Evolutionary conservation across 148 eudicot genomes (phyloP).

Genomic region (Chenopodium berlandieri): DNA sequence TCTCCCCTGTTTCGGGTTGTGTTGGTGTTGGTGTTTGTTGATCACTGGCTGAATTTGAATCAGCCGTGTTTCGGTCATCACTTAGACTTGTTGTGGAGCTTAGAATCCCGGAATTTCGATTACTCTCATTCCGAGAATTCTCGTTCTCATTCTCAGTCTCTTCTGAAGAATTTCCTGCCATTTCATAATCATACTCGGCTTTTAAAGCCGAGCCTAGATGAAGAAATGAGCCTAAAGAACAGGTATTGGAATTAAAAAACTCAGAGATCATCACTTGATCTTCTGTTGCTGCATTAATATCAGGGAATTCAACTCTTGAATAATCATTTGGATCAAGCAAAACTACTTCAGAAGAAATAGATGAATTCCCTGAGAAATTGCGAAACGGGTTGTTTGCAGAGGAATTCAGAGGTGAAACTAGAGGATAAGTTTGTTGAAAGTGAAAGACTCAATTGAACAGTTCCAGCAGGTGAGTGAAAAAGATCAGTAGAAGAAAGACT

Average conservation of each 20-base stretch:
- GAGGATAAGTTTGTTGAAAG: slow-evolving; percentile 19
- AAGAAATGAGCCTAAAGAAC: slow-evolving; percentile 52
- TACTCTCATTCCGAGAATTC: slow-evolving; percentile 9
- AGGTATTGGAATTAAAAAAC: slow-evolving; percentile 35
- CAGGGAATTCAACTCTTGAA: slow-evolving; percentile 67
- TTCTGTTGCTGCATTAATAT: slow-evolving; percentile 46
- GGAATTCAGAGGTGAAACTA: slow-evolving; percentile 24
- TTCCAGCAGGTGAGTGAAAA: slow-evolving; percentile 86
- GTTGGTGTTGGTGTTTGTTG: background rate
- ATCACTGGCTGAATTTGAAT: slow-evolving; percentile 28
- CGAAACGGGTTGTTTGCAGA: slow-evolving; percentile 15
- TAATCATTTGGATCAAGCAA: slow-evolving; percentile 53
- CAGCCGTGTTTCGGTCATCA: slow-evolving; percentile 59
- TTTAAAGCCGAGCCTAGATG: slow-evolving; percentile 47
- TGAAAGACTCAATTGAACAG: slow-evolving; percentile 54
- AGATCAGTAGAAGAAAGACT: slow-evolving; percentile 77
- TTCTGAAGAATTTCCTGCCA: slow-evolving; percentile 45
- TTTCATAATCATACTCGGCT: slow-evolving; percentile 43
- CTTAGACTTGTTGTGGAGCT: slow-evolving; percentile 58
- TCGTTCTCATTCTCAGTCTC: slow-evolving; percentile 28
- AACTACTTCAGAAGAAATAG: slow-evolving; percentile 57
- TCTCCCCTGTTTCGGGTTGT: slow-evolving; percentile 20
- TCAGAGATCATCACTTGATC: slow-evolving; percentile 66
- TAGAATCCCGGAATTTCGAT: slow-evolving; percentile 39
- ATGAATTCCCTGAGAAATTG: slow-evolving; percentile 34